Evolutionary conservation across 164 flowering plant species (phyloP).

Genomic region (Tetracentron sinense): DNA sequence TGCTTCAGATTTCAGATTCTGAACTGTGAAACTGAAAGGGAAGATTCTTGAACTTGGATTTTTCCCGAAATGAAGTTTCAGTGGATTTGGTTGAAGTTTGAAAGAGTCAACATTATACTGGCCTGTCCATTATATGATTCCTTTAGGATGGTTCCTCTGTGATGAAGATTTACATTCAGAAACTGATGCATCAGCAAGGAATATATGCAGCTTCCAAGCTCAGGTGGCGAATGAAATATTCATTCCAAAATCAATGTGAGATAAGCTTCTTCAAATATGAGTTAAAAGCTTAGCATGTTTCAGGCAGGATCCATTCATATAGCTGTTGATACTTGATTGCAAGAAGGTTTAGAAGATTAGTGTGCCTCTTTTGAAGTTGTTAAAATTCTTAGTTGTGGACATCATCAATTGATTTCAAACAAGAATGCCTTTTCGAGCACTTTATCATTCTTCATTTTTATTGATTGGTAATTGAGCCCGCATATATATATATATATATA

Average conservation of each 20-base stretch:
- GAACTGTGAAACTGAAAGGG: background rate
- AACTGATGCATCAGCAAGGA: background rate
- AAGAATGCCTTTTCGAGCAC: no score
- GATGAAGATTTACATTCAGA: background rate
- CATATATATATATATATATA: no score
- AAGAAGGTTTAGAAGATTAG: background rate
- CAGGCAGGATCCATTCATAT: background rate
- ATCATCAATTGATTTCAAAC: background rate
- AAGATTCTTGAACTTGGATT: constrained; percentile 5
- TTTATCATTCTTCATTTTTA: background rate
- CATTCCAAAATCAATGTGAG: background rate
- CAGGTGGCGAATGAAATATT: background rate
- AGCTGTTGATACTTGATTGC: no score
- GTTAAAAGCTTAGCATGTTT: background rate
- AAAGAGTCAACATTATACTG: background rate
- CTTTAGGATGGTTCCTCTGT: background rate
- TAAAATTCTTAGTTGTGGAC: background rate
- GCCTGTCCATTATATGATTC: background rate
- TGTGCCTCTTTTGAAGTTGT: constrained; percentile 3
- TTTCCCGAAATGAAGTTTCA: background rate
- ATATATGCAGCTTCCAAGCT: background rate
- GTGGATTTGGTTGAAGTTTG: constrained; percentile 8
- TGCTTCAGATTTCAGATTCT: constrained; percentile 8
- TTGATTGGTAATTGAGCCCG: no score
- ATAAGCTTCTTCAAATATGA: background rate